phyloP scores from a whole-genome alignment of 2,329 filamentous ascomycete species.

The Fusarium cyanostomum region DNA sequence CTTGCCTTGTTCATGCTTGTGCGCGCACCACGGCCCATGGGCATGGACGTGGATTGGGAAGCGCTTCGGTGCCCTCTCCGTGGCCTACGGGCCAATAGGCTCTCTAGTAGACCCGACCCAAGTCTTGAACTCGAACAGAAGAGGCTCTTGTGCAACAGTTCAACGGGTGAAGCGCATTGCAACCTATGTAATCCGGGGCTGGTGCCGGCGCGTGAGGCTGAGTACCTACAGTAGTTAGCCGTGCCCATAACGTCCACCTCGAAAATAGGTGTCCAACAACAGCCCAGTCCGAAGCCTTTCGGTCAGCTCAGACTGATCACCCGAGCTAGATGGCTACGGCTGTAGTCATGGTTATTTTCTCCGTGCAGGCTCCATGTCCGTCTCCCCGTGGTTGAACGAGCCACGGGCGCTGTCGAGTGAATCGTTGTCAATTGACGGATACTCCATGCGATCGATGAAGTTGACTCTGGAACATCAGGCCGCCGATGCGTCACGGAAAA shows the following conservation, averaged over 20 bases:
- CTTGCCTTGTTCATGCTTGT: constrained; percentile 4
- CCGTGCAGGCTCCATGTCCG: neutral
- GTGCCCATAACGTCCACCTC: constrained; percentile 7
- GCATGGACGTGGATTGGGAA: neutral
- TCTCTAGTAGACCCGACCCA: neutral
- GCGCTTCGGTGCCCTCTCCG: neutral
- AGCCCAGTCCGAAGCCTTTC: neutral
- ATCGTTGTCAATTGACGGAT: constrained; percentile 4
- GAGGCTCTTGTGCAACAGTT: neutral
- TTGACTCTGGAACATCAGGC: constrained; percentile 36
- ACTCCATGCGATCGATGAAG: constrained; percentile 8
- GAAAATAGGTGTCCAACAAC: neutral
- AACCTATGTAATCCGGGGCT: neutral
- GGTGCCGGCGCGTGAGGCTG: constrained; percentile 5
- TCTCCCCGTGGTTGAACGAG: constrained; percentile 9
- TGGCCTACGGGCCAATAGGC: constrained; percentile 11
- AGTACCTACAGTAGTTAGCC: too few species aligned
- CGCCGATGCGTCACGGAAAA: constrained; percentile 14
- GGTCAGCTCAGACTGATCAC: neutral
- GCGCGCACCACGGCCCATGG: neutral
- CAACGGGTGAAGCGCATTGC: neutral
- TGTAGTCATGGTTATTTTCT: constrained; percentile 1
- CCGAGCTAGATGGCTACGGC: neutral
- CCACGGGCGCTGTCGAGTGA: constrained; percentile 9
- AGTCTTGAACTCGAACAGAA: neutral